Evolutionary conservation across 2,329 filamentous ascomycete genomes (phyloP), one percentile per base, ranked within the genome.

Genomic region (Pseudogymnoascus sp.): DNA sequence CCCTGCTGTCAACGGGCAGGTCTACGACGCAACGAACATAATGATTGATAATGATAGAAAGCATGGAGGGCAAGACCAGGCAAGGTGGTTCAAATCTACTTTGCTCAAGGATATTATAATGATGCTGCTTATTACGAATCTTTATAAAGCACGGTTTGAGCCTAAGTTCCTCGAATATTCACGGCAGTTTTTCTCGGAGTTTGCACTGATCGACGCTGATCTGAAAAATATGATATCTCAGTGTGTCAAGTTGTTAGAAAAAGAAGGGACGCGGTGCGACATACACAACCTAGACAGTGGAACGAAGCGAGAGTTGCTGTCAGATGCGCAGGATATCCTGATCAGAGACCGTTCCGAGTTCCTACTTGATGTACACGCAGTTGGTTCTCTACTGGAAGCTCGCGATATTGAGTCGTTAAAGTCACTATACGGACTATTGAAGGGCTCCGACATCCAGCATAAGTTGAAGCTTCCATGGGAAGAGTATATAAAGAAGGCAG

Each of bases 131-230:
- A 84, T 92, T n/a, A 83, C 97, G 53, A 86, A 87, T 62, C 85
- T 93, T 3, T 99, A 98, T 74, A 84, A 82, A 0, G 88, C 82
- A 65, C 80, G 84, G 12, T 96, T 99, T 69, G 95, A 98, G 75
- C 87, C 89, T 3, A 78, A 81, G 4, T 88, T 97, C 66, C 76
- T 96, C 61, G 76, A 80, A 7, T 75, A 82, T 5, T 95, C 93
- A 0, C 81, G 84, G 61, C 72, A 76, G 0, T 97, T 89, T 70
- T 87, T 95, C 67, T 72, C 78, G 24, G 78, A 83, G 4, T 95
- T 92, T 79, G 89, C 89, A 8, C 84, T 87, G 70, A 88, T 86
- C 63, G 75, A 79, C 22, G 79, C 78, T 61, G 82, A 82, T 14
- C 79, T 98, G 43, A 88, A 89, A 62, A 82, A 84, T 11, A 98